Evolutionary conservation across 1,139 yeast species (phyloP), one percentile per base, ranked within the genome.

Genomic region (Martiniozyma asiatica): DNA sequence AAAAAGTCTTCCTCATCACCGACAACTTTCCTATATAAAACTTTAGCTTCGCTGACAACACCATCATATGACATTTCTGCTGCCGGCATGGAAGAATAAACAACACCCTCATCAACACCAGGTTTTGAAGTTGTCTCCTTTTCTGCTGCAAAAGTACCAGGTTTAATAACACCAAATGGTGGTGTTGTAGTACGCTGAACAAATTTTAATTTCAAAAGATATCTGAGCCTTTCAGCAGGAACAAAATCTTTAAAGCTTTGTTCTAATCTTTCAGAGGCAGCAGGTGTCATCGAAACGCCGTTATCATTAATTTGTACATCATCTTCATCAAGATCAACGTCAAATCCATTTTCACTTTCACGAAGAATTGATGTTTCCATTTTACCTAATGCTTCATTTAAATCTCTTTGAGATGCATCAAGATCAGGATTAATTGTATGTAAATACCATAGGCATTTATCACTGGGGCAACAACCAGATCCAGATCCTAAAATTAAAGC

Each of bases 1-100:
- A 87, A 87, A 56, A 87, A 87, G 54, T 87, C 97, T 44, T 87
- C 97, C 49, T 81, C 93, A 5, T 93, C 70, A 4, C 97, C 97
- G 5, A 92, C 92, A 39, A 87, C 72, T 37, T 68, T 63, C 36
- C 72, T 74, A 51, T 81, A 89, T 25, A 87, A 53, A 15, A 69
- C 59, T 47, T 74, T 76, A n/a, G 87, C 85, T 38, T 82, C 89
- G 6, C 85, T 71, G 16, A 87, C 71, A 8, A 80, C 69, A 18
- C 95, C 97, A 51, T 87, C 97, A 52, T 85, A 87, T 28, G 94
- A 77, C 25, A 87, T 68, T 48, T 87, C 97, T 9, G 80, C 61
- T 1, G 87, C 70, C 8, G 94, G 93, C 67, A 78, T 69, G 41
- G 70, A 68, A 15, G 78, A 65, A 48, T 72, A 79, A n/a, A 78